Conservation (phyloP, 164 flowering plant species). For the Cinnamomum micranthum region DNA sequence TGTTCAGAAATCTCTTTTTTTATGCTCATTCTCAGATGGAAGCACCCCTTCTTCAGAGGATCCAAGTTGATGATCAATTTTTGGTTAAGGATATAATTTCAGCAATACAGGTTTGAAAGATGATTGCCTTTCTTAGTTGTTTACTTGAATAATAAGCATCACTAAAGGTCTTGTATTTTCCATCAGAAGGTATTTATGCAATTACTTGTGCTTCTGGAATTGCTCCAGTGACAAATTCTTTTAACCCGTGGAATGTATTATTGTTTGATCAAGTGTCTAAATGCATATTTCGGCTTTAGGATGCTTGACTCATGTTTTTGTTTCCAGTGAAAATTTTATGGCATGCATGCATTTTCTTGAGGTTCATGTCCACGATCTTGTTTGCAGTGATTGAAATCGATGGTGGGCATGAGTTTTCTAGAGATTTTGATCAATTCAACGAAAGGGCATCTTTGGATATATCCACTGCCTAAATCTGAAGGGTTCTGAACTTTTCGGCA, state of each 20-base stretch:
- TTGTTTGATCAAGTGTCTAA: too few relatives aligned
- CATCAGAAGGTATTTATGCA: neutral
- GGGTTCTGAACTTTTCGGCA: too few relatives aligned
- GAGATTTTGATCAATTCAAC: too few relatives aligned
- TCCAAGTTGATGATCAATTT: conserved; percentile 22
- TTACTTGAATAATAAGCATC: neutral
- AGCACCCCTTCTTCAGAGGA: conserved; percentile 50
- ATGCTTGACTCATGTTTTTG: too few relatives aligned
- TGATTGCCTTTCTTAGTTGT: neutral
- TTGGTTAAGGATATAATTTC: neutral
- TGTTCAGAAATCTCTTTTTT: neutral
- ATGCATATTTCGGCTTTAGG: neutral
- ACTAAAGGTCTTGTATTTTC: neutral
- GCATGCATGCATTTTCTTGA: too few relatives aligned
- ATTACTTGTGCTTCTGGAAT: neutral
- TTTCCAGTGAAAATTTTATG: too few relatives aligned
- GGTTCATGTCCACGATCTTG: too few relatives aligned
- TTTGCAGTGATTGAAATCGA: too few relatives aligned
- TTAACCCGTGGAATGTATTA: neutral
- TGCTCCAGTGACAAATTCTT: neutral
- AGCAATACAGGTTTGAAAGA: neutral
- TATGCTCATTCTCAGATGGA: conserved; percentile 24
- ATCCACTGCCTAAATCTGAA: too few relatives aligned
- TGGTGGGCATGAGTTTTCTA: too few relatives aligned
- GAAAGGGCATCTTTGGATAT: too few relatives aligned